Conservation (phyloP, 345 rosid species). For the Gynandropsis gynandra region DNA sequence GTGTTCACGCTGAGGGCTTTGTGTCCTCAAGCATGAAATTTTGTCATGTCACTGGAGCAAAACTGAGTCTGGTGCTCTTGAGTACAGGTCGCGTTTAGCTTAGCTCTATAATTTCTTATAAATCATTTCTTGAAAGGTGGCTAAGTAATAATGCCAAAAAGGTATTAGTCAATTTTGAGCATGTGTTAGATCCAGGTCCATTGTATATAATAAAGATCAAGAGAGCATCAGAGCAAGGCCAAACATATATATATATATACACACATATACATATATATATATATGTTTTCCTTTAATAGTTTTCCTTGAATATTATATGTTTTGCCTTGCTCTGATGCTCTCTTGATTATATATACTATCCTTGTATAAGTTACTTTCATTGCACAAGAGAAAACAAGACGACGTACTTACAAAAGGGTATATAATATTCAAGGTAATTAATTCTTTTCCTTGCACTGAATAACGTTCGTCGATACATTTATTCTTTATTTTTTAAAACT, state of each 20-base stretch:
- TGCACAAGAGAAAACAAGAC: too few species aligned
- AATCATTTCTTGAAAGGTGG: slow-evolving; percentile 19
- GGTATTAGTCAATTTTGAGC: slow-evolving; percentile 21
- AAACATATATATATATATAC: slow-evolving; percentile 29
- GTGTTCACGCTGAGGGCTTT: slow-evolving; percentile 10
- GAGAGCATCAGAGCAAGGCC: background rate
- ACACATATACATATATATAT: slow-evolving; percentile 20
- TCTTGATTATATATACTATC: too few species aligned
- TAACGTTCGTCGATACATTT: too few species aligned
- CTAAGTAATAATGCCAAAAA: slow-evolving; percentile 1
- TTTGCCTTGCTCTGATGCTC: too few species aligned
- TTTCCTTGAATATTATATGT: too few species aligned
- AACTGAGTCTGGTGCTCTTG: slow-evolving; percentile 21
- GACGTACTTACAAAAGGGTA: too few species aligned
- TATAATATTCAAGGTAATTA: too few species aligned
- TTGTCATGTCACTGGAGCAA: slow-evolving; percentile 25
- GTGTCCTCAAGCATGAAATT: slow-evolving; percentile 27
- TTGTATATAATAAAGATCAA: slow-evolving; percentile 28
- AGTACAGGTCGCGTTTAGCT: slow-evolving; percentile 12
- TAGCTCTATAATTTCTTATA: slow-evolving; percentile 21
- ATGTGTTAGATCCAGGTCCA: slow-evolving; percentile 25
- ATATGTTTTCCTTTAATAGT: too few species aligned
- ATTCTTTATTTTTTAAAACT: too few species aligned
- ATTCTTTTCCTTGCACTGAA: too few species aligned
- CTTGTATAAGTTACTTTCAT: too few species aligned